Conservation (phyloP, 2,329 filamentous ascomycete species). For the Clonostachys solani region DNA sequence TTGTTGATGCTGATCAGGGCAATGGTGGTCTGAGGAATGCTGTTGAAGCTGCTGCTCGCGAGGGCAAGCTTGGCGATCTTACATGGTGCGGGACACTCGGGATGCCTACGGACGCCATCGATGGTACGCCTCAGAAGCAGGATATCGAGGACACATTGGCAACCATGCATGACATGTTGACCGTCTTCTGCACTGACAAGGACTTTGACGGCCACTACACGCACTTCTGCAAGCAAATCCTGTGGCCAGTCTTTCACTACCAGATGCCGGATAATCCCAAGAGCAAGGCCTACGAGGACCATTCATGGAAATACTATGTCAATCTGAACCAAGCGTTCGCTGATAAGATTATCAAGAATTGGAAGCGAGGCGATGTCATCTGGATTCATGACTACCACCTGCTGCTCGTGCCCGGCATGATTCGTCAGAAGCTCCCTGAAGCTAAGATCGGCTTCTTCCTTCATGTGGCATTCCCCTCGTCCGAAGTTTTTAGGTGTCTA, state of each 20-base stretch:
- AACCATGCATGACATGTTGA: conserved; percentile 76
- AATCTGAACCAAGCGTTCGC: conserved; percentile 92
- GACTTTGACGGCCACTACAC: conserved; percentile 94
- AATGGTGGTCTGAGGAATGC: conserved; percentile 92
- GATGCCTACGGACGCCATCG: conserved; percentile 86
- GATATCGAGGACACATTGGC: conserved; percentile 81
- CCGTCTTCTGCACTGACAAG: conserved; percentile 83
- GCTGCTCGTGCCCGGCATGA: conserved; percentile 81
- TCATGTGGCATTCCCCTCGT: conserved; percentile 92
- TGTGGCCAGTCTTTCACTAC: conserved; percentile 98
- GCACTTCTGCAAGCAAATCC: conserved; percentile 95
- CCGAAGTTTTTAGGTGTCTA: conserved; percentile 90
- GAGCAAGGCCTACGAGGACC: conserved; percentile 96
- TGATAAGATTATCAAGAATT: conserved; percentile 83
- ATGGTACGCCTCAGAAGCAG: conserved; percentile 68
- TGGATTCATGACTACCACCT: conserved; percentile 98
- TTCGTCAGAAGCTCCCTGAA: conserved; percentile 84
- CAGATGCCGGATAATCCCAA: conserved; percentile 97
- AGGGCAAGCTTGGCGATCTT: conserved; percentile 62
- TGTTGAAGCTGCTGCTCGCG: conserved; percentile 69
- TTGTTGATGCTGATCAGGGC: conserved; percentile 83
- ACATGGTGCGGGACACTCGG: conserved; percentile 91
- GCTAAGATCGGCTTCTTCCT: conserved; percentile 96
- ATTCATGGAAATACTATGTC: conserved; percentile 94
- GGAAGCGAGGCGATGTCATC: conserved; percentile 88